Conservation (phyloP, 768 basidiomycete species). For the Neoboletus subvelutipes region DNA sequence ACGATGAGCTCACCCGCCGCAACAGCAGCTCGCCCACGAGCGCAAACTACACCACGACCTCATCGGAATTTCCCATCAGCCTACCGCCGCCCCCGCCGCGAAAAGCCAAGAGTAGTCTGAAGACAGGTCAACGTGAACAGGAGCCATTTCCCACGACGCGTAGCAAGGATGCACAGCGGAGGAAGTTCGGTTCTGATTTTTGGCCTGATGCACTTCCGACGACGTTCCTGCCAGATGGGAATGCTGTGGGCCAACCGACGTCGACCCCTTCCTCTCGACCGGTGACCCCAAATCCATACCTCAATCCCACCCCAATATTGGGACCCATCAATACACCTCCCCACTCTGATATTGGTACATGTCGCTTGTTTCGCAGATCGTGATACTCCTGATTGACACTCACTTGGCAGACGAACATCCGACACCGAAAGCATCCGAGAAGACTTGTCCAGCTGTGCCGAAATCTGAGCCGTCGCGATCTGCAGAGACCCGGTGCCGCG, state of each 20-base stretch:
- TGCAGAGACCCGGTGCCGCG: conserved; percentile 4
- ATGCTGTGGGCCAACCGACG: conserved; percentile 1
- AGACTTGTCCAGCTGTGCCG: background rate
- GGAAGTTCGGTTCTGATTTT: conserved; percentile 19
- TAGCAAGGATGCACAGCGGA: conserved; percentile 17
- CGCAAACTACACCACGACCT: conserved; percentile 5
- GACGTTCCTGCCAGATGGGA: background rate
- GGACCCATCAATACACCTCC: conserved; percentile 6
- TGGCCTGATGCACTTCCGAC: conserved; percentile 25
- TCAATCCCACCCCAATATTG: conserved; percentile 37
- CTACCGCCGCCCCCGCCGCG: conserved; percentile 38
- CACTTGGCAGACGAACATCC: conserved; percentile 11
- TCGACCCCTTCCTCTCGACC: conserved; percentile 18
- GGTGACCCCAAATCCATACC: conserved; percentile 33
- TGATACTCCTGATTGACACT: background rate
- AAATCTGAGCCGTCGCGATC: conserved; percentile 1
- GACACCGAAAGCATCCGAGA: conserved; percentile 13
- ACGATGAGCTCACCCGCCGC: conserved; percentile 50
- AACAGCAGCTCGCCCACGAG: conserved; percentile 26
- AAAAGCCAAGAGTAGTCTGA: conserved; percentile 14
- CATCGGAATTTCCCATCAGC: conserved; percentile 23
- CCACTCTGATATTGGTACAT: conserved; percentile 16
- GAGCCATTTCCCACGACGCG: conserved; percentile 15
- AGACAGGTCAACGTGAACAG: conserved; percentile 14
- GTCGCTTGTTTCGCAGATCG: background rate